Conservation (phyloP, 2,329 filamentous ascomycete genomes). For the Chaetomium olivaceum region DNA sequence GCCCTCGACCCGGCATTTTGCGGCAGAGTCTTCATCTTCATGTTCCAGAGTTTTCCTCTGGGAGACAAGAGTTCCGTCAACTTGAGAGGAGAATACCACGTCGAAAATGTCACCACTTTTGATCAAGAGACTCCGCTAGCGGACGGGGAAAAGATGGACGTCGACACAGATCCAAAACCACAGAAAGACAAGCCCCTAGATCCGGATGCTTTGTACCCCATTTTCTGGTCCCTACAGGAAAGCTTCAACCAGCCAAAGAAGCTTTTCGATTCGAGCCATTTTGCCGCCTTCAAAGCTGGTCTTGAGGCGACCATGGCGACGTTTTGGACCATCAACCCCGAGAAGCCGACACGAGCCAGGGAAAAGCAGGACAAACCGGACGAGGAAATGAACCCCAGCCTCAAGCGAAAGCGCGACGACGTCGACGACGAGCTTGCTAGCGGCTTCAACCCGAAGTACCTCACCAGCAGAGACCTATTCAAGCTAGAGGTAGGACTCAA, state of each 20-base stretch:
- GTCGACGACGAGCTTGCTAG: slow-evolving; percentile 65
- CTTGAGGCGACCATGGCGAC: slow-evolving; percentile 65
- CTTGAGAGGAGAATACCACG: slow-evolving; percentile 90
- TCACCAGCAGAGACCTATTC: slow-evolving; percentile 96
- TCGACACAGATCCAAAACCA: slow-evolving; percentile 55
- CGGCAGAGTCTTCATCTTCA: slow-evolving; percentile 94
- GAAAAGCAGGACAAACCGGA: slow-evolving; percentile 42
- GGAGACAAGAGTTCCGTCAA: slow-evolving; percentile 98
- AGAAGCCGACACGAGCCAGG: slow-evolving; percentile 49
- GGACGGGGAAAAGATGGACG: slow-evolving; percentile 61
- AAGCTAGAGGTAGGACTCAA: slow-evolving; percentile 72
- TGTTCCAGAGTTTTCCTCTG: slow-evolving; percentile 96
- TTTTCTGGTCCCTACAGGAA: slow-evolving; percentile 92
- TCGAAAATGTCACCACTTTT: slow-evolving; percentile 88
- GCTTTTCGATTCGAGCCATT: slow-evolving; percentile 71
- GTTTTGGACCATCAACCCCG: slow-evolving; percentile 54
- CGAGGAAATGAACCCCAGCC: slow-evolving; percentile 64
- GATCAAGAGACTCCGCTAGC: slow-evolving; percentile 56
- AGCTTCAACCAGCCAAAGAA: slow-evolving; percentile 87
- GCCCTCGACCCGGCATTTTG: slow-evolving; percentile 98
- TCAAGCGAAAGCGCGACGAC: slow-evolving; percentile 69
- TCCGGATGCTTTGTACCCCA: slow-evolving; percentile 75
- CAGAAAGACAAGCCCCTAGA: slow-evolving; percentile 55
- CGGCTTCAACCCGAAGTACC: slow-evolving; percentile 94
- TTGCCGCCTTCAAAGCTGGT: slow-evolving; percentile 78